Base-by-base conservation (phyloP, 441 rosid species). In the Syzygium syzygioides region DNA sequence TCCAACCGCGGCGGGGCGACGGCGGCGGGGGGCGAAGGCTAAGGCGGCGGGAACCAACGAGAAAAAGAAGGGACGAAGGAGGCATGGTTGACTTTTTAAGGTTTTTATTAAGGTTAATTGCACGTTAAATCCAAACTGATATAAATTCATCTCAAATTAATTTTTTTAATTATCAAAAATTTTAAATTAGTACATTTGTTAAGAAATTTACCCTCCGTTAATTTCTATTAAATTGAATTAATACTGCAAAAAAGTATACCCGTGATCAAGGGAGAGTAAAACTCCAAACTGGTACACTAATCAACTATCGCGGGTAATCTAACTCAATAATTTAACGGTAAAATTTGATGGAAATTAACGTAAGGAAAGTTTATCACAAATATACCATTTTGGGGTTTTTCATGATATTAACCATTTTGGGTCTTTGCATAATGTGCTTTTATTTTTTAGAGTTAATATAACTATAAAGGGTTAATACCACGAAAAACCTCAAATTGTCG, bases 281-380 rank as follows among this genome's bases (percentile, higher is more conserved):
- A 45, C 8, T 45, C 0, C 48, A 45, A 45, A 45, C 1, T 7
- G 48, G 9, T 45, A 45, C 2, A 7, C 0, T 0, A 9, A 45
- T 45, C 1, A 45, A 45, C 0, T 45, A 2, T 8, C 48, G 7
- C 9, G 9, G 2, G 48, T 45, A 9, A 45, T 45, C 9, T 0
- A 45, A 45, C 9, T 45, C 48, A 45, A 1, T 2, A 45, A 45
- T 45, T 45, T 45, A 7, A 45, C 9, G 1, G 45, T 41, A 41
- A 41, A 45, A 45, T 45, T 45, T 45, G 2, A 45, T 2, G 7
- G 48, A 25, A 10, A 10, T 57, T 10, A 25, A 4, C 0, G 4
- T 1, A 0, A 0, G 2, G 1, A 25, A 25, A 57, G 11, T 57
- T 57, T 4, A 1, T 25, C 7, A 10, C 1, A 13, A 0, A 10